Base-by-base conservation (phyloP, 495 filamentous ascomycete genomes). In the Lindgomyces ingoldianus region DNA sequence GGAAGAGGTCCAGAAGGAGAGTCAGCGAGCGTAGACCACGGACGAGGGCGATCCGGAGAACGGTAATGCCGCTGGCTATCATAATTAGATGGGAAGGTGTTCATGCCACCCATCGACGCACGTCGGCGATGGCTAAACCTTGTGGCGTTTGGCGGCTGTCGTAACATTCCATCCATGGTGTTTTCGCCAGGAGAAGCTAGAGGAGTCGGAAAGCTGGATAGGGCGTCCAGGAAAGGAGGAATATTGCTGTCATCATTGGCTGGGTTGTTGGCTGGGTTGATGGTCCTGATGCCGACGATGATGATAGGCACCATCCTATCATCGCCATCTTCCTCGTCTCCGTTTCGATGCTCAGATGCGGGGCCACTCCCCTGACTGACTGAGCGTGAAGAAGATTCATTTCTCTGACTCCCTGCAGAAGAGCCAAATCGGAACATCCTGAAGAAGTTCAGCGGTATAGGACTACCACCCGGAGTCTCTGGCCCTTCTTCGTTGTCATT, bases 201-300 rank as follows among this genome's bases (percentile, higher is more conserved):
- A 29, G 75, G 68, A 4, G 73, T 69, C 2, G 76, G 76, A 50
- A 77, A 74, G 62, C 79, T 83, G 36, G 83, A 82, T 16, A 85
- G 77, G 2, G 85, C 79, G 50, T 82, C 82, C 42, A 88, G 75
- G 71, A 89, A 85, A 18, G 88, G 86, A 56, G 82, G 74, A n/a
- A 77, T 70, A 65, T 77, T n/a, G n/a, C n/a, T 65, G 72, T 83
- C 70, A 75, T 83, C 84, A 47, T 72, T 72, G 25, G 74, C 72
- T 14, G 76, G 65, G 44, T 76, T 77, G 55, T 76, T 81, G 42
- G 80, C 77, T 16, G 85, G 79, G 18, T 83, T 83, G 39, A 90
- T 86, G 11, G 87, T 89, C 29, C 87, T 80, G 42, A 91, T 89
- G 10, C 89, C 88, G 46, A 91, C 88, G 42, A 91, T 83, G 29